phyloP scores from a whole-genome alignment of 1,139 yeast species.

The Scheffersomyces segobiensis region DNA sequence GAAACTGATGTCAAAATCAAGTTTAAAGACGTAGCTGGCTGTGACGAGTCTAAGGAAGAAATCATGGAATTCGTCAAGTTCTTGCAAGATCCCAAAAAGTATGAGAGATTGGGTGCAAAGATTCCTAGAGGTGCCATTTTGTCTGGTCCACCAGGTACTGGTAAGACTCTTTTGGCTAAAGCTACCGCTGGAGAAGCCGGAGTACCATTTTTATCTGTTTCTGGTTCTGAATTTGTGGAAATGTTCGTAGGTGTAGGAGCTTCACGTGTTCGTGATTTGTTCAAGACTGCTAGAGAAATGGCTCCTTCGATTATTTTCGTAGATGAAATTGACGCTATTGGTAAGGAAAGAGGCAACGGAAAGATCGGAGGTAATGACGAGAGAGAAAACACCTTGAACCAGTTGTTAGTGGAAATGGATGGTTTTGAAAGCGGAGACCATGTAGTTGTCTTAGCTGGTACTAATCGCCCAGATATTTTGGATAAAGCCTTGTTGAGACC shows the following conservation, averaged over 20 bases:
- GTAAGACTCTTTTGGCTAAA: slow-evolving; percentile 77
- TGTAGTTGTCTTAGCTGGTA: slow-evolving; percentile 80
- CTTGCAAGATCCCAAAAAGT: slow-evolving; percentile 70
- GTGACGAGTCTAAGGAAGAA: slow-evolving; percentile 81
- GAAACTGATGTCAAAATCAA: slow-evolving; percentile 71
- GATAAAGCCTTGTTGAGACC: slow-evolving; percentile 81
- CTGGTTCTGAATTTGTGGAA: slow-evolving; percentile 79
- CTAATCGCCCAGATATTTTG: slow-evolving; percentile 76
- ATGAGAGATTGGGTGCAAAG: slow-evolving; percentile 77
- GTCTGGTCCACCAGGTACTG: slow-evolving; percentile 88
- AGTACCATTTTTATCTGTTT: slow-evolving; percentile 79
- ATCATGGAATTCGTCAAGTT: slow-evolving; percentile 84
- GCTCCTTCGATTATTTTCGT: slow-evolving; percentile 81
- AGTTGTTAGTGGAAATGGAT: slow-evolving; percentile 81
- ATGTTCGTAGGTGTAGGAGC: slow-evolving; percentile 89
- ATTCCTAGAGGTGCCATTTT: slow-evolving; percentile 83
- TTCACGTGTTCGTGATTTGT: slow-evolving; percentile 76
- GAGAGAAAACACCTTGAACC: slow-evolving; percentile 78
- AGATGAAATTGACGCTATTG: slow-evolving; percentile 86
- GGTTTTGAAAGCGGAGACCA: slow-evolving; percentile 76
- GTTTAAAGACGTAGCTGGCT: slow-evolving; percentile 81
- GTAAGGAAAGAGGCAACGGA: slow-evolving; percentile 69
- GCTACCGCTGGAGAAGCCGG: slow-evolving; percentile 89
- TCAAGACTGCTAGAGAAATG: slow-evolving; percentile 75
- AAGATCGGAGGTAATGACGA: slow-evolving; percentile 72